Evolutionary conservation across 768 basidiomycete genomes (phyloP).

Genomic region (Boletus reticulatus): DNA sequence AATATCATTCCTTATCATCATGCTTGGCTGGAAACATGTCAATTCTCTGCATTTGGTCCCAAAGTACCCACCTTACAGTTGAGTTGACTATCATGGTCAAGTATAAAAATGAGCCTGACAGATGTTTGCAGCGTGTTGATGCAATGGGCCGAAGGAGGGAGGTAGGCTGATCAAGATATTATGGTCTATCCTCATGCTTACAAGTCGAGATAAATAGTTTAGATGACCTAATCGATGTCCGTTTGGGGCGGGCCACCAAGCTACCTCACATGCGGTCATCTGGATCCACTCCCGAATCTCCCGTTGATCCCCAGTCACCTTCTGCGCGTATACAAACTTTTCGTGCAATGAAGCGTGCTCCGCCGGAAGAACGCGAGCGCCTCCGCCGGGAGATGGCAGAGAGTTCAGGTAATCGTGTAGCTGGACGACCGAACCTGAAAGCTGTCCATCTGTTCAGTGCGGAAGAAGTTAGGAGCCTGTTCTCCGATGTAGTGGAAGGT

Average conservation of each 20-base stretch:
- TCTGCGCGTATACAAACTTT: slow-evolving; percentile 77
- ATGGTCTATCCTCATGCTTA: background rate
- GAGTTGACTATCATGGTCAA: slow-evolving; percentile 25
- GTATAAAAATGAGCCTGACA: background rate
- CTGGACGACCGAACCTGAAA: slow-evolving; percentile 45
- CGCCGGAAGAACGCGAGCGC: slow-evolving; percentile 61
- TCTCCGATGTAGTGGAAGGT: slow-evolving; percentile 84
- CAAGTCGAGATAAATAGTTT: slow-evolving; percentile 39
- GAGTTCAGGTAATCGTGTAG: slow-evolving; percentile 19
- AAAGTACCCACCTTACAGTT: slow-evolving; percentile 86
- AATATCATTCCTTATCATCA: slow-evolving; percentile 97
- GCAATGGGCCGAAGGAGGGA: slow-evolving; percentile 93
- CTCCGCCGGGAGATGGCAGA: slow-evolving; percentile 53
- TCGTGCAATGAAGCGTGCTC: slow-evolving; percentile 62
- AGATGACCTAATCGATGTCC: slow-evolving; percentile 83
- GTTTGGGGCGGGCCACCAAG: slow-evolving; percentile 57
- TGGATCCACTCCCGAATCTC: slow-evolving; percentile 20
- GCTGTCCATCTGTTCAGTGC: slow-evolving; percentile 84
- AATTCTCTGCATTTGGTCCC: slow-evolving; percentile 88
- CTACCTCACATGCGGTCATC: slow-evolving; percentile 42
- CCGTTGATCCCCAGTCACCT: slow-evolving; percentile 48
- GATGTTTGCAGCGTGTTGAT: slow-evolving; percentile 62
- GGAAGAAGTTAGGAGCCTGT: slow-evolving; percentile 78
- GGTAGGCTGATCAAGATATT: slow-evolving; percentile 31
- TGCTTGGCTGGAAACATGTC: slow-evolving; percentile 84